These are phyloP conservation scores for Gyromitra esculenta DNA, from an alignment of 2,329 filamentous ascomycete genomes.

Conservation along the genomic window DNA sequence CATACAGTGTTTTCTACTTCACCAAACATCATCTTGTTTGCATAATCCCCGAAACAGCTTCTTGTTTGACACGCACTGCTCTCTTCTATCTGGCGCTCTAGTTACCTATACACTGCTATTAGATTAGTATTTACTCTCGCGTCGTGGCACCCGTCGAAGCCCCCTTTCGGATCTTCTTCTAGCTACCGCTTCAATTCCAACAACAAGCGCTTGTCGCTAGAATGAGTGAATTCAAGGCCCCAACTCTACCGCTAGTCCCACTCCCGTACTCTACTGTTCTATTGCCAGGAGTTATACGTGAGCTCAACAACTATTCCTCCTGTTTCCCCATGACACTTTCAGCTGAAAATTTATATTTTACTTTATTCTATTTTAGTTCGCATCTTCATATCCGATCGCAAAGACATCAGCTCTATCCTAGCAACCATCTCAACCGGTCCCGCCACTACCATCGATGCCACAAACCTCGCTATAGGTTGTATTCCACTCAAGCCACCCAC, in stretches of 20 bases:
- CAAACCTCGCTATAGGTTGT: constrained; percentile 80
- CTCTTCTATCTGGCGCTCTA: constrained; percentile 1
- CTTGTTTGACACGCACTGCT: constrained; percentile 13
- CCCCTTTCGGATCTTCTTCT: constrained; percentile 41
- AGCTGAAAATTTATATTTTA: background rate
- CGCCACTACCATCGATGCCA: constrained; percentile 72
- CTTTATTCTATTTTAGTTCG: constrained; percentile 64
- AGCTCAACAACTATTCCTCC: constrained; percentile 1
- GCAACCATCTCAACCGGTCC: constrained; percentile 73
- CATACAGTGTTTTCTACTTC: constrained; percentile 28
- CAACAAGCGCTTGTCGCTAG: constrained; percentile 22
- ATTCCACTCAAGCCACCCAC: constrained; percentile 77
- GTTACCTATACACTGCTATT: constrained; percentile 7
- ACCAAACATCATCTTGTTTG: constrained; percentile 33
- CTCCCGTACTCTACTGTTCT: constrained; percentile 82
- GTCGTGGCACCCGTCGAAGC: constrained; percentile 17
- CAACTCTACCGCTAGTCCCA: constrained; percentile 77
- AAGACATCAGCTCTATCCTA: constrained; percentile 88
- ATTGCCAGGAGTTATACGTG: constrained; percentile 78
- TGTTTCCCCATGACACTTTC: background rate
- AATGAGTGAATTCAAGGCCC: constrained; percentile 47
- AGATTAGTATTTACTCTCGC: constrained; percentile 21
- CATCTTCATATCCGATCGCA: constrained; percentile 81
- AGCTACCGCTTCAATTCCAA: constrained; percentile 30
- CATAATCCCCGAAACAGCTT: constrained; percentile 20